Evolutionary conservation across 2,329 filamentous ascomycete genomes (phyloP), one percentile per base, ranked within the genome.

Genomic region (Massarina eburnea): DNA sequence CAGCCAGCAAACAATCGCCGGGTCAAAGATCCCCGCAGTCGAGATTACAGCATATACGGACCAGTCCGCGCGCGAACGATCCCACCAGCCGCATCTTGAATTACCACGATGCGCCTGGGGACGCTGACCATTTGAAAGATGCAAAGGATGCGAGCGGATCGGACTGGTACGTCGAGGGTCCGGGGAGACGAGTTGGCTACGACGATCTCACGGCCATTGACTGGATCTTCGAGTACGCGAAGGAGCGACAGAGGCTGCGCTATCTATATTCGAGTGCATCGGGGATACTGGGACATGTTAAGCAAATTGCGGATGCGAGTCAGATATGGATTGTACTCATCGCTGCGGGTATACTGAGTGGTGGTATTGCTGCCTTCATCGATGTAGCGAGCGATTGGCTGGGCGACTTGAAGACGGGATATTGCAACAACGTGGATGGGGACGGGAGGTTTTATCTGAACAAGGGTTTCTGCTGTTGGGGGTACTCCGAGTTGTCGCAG

Each of bases 191-290:
- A 63, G 91, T 96, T 29, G 92, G 89, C 43, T 99, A 99, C 73
- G 92, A 96, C 64, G 88, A 99, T 72, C 78, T 96, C 68, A 96
- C 92, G 14, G 92, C 94, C 47, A 99, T 99, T 68, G 94, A 99
- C 75, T 99, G 94, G 94, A 97, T 97, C 66, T 97, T 96, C 61
- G 94, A 99, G 71, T 96, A 97, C 66, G 94, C 89, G 41, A 96
- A 96, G 70, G 94, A 99, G 73, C 83, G 94, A 17, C 90, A 95
- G 69, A 83, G 94, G 19, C 75, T 95, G 61, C 83, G 90, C n/a
- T 81, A 87, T 22, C 76, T 99, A 17, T 81, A 84, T 44, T 82
- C 86, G 0, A 82, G 80, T 58, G 80, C 84, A 7, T 78, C 81
- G 17, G 89, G 91, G 0, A 57, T 96, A 4, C 49, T 91, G 17